Evolutionary conservation across 1,284 basidiomycete genomes (phyloP), one percentile per base, ranked within the genome.

Genomic region (Ganoderma resinaceum): DNA sequence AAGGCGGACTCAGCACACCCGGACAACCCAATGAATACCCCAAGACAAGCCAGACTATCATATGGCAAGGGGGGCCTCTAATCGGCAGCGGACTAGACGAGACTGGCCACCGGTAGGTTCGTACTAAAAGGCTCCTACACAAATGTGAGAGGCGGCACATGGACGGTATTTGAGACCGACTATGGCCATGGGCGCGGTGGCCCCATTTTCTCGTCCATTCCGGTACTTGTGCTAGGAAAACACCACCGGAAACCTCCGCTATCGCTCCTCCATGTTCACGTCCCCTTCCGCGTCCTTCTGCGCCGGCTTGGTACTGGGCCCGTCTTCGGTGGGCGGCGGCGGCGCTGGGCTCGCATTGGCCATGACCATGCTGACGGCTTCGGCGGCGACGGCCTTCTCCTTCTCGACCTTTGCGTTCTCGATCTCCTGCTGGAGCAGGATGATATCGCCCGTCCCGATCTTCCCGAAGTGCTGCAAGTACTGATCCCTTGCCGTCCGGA

Each of bases 371-470:
- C 53, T 35, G 20, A 66, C 62, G 14, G 66, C 59, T 59, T 69
- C 66, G 49, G 66, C 67, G 23, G 66, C 67, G 23, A 72, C 72
- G 2, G 71, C 73, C 66, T 72, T 73, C 65, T 78, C 81, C 38
- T 76, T 77, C 66, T 84, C 81, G 55, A 74, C 72, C 69, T 82
- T 85, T 72, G 88, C 90, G 65, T 85, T 85, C 68, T 93, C 92
- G 62, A 93, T 92, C 78, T 91, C 91, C 63, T 87, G 83, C 16
- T 82, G 83, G 46, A 94, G 85, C n/a, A 84, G 76, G 58, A 86
- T 81, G 67, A 93, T 82, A 72, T 93, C 91, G 11, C 91, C 92
- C n/a, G 87, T 88, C n/a, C 90, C 91, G 71, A 93, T 91, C 80
- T 88, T 91, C n/a, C 88, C 87, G 70, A 93, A 92, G 73, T 91